Evolutionary conservation across 2,329 filamentous ascomycete species (phyloP).

Genomic region (Magnaporthiopsis rhizophila): DNA sequence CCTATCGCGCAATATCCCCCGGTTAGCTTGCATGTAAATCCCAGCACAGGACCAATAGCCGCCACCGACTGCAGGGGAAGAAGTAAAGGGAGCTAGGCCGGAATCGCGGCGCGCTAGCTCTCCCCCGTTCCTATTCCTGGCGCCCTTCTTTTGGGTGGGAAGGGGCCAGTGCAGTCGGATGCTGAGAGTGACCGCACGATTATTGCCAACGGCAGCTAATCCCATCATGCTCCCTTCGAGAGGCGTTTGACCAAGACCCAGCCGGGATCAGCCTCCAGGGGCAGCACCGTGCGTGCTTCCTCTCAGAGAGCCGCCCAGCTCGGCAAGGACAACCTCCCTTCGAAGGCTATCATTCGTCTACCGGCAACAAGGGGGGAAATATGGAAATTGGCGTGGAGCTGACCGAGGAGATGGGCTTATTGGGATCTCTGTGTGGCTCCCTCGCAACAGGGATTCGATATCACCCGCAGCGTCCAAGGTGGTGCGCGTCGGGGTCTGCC

Average conservation of each 20-base stretch:
- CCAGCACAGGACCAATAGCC: not conserved
- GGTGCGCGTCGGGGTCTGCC: not conserved
- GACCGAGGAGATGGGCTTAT: not conserved
- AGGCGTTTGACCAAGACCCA: not conserved
- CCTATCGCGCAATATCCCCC: not conserved
- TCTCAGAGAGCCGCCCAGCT: not conserved
- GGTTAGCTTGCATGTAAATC: not conserved
- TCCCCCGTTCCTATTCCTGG: not conserved
- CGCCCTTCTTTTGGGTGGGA: not conserved
- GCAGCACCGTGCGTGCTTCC: not conserved
- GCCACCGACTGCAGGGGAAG: not conserved
- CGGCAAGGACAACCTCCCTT: not conserved
- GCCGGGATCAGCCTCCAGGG: not conserved
- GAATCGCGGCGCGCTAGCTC: not conserved
- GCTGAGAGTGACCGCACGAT: not conserved
- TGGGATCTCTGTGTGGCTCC: not conserved
- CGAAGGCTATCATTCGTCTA: not conserved
- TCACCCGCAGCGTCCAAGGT: not conserved
- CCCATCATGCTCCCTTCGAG: not conserved
- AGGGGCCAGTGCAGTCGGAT: not conserved
- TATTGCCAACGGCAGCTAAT: not conserved
- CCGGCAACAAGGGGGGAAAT: not conserved
- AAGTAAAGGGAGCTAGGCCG: not conserved
- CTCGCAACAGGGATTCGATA: not conserved
- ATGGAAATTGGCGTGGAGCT: not conserved